These are phyloP conservation scores for Xeromyces bisporus DNA, from an alignment of 495 filamentous ascomycete genomes.

Conservation along the genomic window DNA sequence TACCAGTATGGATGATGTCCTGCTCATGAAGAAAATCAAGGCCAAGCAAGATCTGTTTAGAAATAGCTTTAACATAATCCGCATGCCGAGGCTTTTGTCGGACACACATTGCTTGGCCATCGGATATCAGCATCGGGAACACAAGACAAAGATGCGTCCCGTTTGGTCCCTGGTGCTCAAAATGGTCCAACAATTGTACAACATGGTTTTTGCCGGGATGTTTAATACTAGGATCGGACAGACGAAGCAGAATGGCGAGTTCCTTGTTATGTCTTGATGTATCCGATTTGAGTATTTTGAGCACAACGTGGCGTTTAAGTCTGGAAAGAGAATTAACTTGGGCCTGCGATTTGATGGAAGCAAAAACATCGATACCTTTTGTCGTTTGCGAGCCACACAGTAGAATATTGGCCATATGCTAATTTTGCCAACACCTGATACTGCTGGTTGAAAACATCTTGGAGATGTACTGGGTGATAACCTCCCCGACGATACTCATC, in stretches of 20 bases:
- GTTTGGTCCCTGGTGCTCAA: conserved; percentile 17
- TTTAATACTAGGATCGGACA: conserved; percentile 7
- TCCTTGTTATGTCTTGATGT: conserved; percentile 6
- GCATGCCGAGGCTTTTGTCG: conserved; percentile 2
- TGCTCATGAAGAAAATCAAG: conserved; percentile 13
- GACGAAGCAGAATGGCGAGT: background rate
- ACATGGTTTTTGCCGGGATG: conserved; percentile 4
- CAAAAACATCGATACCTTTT: conserved; percentile 3
- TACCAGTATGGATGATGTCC: conserved; percentile 11
- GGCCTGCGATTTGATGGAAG: conserved; percentile 5
- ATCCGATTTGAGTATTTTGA: conserved; percentile 18
- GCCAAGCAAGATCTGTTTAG: conserved; percentile 8
- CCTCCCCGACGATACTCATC: conserved; percentile 17
- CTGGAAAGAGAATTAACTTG: background rate
- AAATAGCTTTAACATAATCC: conserved; percentile 4
- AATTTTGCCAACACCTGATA: conserved; percentile 23
- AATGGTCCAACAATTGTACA: conserved; percentile 10
- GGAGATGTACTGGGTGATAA: conserved; percentile 20
- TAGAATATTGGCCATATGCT: conserved; percentile 16
- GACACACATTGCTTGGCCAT: conserved; percentile 6
- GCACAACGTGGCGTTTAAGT: conserved; percentile 5
- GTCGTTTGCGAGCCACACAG: conserved; percentile 15
- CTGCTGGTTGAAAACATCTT: conserved; percentile 14
- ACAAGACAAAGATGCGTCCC: conserved; percentile 19
- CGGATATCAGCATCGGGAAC: conserved; percentile 14